phyloP scores from a whole-genome alignment of 768 basidiomycete genomes.

The Lactifluus hygrophoroides region DNA sequence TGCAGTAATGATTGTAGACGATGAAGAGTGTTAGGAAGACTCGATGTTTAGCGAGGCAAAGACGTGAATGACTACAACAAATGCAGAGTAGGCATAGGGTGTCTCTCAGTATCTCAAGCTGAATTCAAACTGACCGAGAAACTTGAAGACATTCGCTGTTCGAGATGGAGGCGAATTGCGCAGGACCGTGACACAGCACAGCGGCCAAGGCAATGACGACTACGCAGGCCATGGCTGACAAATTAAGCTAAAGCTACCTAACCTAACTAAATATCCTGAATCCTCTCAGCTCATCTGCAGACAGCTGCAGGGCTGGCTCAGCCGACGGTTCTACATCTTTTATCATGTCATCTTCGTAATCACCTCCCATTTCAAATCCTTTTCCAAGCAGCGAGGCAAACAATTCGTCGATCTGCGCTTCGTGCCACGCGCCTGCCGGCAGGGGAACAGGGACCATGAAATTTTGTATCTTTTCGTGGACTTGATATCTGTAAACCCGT shows the following conservation, averaged over 20 bases:
- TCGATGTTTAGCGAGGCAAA: not conserved
- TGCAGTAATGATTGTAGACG: not conserved
- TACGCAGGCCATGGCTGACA: not conserved
- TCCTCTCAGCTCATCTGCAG: not conserved
- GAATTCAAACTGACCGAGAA: too few species aligned
- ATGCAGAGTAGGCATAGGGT: too few species aligned
- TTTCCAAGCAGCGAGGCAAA: conserved; percentile 83
- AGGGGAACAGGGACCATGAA: conserved; percentile 86
- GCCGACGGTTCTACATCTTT: not conserved
- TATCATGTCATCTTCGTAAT: not conserved
- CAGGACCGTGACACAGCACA: too few species aligned
- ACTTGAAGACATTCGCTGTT: too few species aligned
- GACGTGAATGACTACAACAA: not conserved
- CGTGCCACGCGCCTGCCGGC: conserved; percentile 70
- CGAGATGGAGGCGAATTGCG: too few species aligned
- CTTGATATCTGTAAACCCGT: conserved; percentile 56
- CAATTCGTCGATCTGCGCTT: conserved; percentile 92
- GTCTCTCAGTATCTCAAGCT: too few species aligned
- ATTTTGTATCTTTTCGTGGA: conserved; percentile 93
- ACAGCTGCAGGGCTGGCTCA: not conserved
- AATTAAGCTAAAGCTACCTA: not conserved
- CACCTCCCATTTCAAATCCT: conserved; percentile 28
- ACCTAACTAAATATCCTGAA: not conserved
- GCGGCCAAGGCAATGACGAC: not conserved
- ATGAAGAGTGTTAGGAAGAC: too few species aligned